Conservation (phyloP, 2,329 filamentous ascomycete species). For the Hypoxylon sp. region DNA sequence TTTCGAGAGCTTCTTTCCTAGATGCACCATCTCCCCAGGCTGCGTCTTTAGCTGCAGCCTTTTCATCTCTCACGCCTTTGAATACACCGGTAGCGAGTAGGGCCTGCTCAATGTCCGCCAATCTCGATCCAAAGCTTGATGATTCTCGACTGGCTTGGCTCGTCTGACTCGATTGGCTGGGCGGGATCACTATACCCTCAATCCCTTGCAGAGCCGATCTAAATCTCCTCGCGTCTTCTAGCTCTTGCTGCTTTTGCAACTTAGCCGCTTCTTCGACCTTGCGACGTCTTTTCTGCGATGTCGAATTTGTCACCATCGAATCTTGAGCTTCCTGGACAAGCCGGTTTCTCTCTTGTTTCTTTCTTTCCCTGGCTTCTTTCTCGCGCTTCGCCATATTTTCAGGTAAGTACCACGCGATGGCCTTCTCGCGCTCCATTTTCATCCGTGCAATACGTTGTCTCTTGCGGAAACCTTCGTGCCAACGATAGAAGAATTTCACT, state of each 20-base stretch:
- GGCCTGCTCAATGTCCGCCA: constrained; percentile 42
- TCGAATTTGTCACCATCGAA: constrained; percentile 38
- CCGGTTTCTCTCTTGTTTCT: no score
- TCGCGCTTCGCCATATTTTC: constrained; percentile 43
- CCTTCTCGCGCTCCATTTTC: constrained; percentile 59
- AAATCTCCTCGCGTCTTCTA: no score
- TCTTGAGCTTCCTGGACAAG: constrained; percentile 38
- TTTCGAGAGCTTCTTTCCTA: constrained; percentile 23
- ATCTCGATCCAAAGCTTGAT: constrained; percentile 19
- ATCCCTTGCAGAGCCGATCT: constrained; percentile 33
- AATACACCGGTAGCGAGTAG: constrained; percentile 44
- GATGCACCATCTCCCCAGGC: constrained; percentile 30
- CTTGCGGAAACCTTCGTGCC: constrained; percentile 60
- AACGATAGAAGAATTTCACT: constrained; percentile 65
- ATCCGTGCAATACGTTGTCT: constrained; percentile 60
- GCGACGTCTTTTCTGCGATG: constrained; percentile 35
- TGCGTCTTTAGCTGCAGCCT: constrained; percentile 40
- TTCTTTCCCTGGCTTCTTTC: constrained; percentile 32
- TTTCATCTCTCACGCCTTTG: constrained; percentile 41
- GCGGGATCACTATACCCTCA: no score
- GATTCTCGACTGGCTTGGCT: constrained; percentile 31
- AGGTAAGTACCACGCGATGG: constrained; percentile 54
- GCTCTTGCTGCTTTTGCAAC: no score
- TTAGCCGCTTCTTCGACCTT: constrained; percentile 32
- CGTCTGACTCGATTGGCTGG: constrained; percentile 21